Evolutionary conservation across 2,329 filamentous ascomycete species (phyloP), one percentile per base, ranked within the genome.

Genomic region (Clonostachys byssicola): DNA sequence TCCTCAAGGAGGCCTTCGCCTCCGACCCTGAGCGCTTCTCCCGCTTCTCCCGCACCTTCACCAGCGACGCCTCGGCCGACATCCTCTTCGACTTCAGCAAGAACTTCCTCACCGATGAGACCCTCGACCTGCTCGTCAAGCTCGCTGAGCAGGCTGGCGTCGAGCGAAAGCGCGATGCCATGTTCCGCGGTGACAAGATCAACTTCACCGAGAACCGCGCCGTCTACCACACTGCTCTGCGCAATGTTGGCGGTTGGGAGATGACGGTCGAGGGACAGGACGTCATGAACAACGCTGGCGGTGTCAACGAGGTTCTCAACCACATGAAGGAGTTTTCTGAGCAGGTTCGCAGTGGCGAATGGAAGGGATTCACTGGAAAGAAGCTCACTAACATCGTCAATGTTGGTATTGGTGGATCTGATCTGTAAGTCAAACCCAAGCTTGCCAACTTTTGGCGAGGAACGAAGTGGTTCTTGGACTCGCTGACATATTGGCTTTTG

Each of bases 291-390:
- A 84, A 86, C 52, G 83, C 92, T 48, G 89, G 92, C 60, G 94
- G 85, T 48, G 92, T 96, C 67, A 92, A 95, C 66, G 80, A 83
- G 36, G 94, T 97, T 49, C 80, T 99, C 48, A 81, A 95, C 54
- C 94, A 99, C 75, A 97, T 99, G 88, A 95, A 95, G 79, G 89
- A 94, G 72, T 99, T 99, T 74, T 92, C 89, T 41, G 89, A 96
- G 74, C 87, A 95, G 73, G 86, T 99, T 49, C 83, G 94, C 64
- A 95, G 88, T 66, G 94, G 94, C 55, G 83, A 91, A 66, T 99
- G 94, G 94, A 96, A 92, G 76, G 94, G 94, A 48, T 96, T 84
- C 75, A 94, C 91, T 38, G 94, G 94, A 69, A 97, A 97, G 87
- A 89, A 91, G 77, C 88, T 99, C 57, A 90, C 92, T 59, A 97